A percentile compares a stretch with the other conserved stretches of the same genome.
Conservation (phyloP, 1,139 yeast species). For the Hyphopichia pseudoburtonii region DNA sequence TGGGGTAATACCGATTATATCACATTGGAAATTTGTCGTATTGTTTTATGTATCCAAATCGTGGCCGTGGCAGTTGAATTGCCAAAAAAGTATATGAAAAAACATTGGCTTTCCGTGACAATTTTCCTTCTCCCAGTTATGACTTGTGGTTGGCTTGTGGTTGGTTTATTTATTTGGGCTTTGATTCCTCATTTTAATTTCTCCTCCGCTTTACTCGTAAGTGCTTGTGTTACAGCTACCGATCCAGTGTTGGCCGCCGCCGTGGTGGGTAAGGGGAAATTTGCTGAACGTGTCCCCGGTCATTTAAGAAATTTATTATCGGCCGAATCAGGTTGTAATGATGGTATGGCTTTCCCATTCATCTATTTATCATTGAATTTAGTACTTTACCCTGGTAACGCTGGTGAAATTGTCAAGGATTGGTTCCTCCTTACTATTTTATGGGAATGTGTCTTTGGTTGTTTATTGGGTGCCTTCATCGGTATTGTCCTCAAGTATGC, state of each 20-base stretch:
- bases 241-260: conserved; percentile 98
- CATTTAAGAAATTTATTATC: conserved; percentile 85
- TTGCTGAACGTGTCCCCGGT: conserved; percentile 96
- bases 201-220: conserved; percentile 71
- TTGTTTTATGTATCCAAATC: conserved; percentile 88
- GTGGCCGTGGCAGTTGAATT: conserved; percentile 97
- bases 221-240: conserved; percentile 96
- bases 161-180: conserved; percentile 82
- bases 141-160: conserved; percentile 91
- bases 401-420: conserved; percentile 71
- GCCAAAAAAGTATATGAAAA: conserved; percentile 89
- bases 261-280: conserved; percentile 96
- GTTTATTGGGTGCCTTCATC: conserved; percentile 69
- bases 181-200: conserved; percentile 82
- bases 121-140: conserved; percentile 84
- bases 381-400: conserved; percentile 64
- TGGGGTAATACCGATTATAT: conserved; percentile 93
- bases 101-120: conserved; percentile 84
- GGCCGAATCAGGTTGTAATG: conserved; percentile 97
- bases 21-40: conserved; percentile 84
- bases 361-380: conserved; percentile 73
- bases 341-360: conserved; percentile 98
- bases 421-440: conserved; percentile 81
- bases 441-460: conserved; percentile 88
- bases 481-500: conserved; percentile 77